Base-by-base conservation (phyloP, 2,329 filamentous ascomycete genomes). In the Fusarium kyushuense region DNA sequence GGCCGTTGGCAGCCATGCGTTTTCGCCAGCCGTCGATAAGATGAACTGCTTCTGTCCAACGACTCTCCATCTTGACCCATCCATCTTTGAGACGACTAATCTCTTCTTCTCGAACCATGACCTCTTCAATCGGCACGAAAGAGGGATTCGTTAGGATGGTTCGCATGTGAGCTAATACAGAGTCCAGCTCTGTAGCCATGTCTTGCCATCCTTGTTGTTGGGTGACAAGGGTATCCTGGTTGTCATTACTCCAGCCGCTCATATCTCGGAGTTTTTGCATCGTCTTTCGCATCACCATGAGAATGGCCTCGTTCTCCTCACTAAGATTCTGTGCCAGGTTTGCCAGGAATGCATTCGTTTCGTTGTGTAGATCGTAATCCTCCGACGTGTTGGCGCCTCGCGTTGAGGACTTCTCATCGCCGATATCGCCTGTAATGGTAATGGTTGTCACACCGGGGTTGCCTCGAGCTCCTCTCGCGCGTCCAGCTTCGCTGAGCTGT, bases 21-120 rank as follows among this genome's bases (percentile, higher is more conserved):
- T 89, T 91, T 63, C 94, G 90, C 95, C 96, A 98, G 33, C 92
- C 90, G 69, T 97, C 93, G 83, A 99, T 97, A 80, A 99, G 88
- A 35, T 89, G 86, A 14, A 98, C 90, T 1, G 96, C 93, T 76
- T 98, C 95, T 69, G 89, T 90, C 93, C 96, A 97, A 52, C 94
- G 88, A 23, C 83, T 86, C 78, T 98, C 94, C 92, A 98, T 97
- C 79, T 92, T 94, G 76, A 96, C 92, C 91, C 95, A 97, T 17
- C 94, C 93, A 56, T 91, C 88, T 55, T 93, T 89, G 47, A 99
- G 83, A 52, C 92, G 87, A 53, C 87, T 85, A 68, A 99, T 98
- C 77, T 97, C 94, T 62, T 96, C 91, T 68, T 99, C 95, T 55
- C 95, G 89, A n/a, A 94, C 81, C 75, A 96, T 90, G 3, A 99